These are phyloP conservation scores for Trichoderma arundinaceum DNA, from an alignment of 2,329 filamentous ascomycete genomes.

Conservation along the genomic window DNA sequence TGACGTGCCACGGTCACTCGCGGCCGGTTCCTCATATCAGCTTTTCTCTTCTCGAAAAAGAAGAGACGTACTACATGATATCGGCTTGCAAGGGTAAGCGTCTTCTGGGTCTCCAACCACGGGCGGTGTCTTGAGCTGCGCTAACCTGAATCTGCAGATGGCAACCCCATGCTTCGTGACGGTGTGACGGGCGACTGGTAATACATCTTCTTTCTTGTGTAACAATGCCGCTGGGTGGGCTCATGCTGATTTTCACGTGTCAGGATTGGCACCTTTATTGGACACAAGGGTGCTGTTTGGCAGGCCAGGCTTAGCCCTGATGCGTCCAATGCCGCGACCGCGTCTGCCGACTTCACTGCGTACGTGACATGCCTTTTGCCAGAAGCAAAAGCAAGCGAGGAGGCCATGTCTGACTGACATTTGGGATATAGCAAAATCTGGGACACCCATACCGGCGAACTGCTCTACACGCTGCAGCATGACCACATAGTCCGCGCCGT, in stretches of 20 bases:
- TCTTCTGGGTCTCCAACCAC: neutral
- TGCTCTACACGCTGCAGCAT: constrained; percentile 84
- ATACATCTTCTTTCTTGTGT: constrained; percentile 35
- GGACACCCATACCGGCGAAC: constrained; percentile 94
- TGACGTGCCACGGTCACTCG: constrained; percentile 95
- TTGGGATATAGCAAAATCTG: constrained; percentile 76
- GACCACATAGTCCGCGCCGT: constrained; percentile 94
- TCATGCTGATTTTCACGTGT: constrained; percentile 8
- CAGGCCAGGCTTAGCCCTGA: constrained; percentile 90
- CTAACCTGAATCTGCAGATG: constrained; percentile 64
- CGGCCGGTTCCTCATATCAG: constrained; percentile 88
- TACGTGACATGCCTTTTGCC: constrained; percentile 51
- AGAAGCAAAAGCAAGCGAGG: neutral
- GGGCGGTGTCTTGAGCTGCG: constrained; percentile 19
- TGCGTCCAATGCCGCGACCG: constrained; percentile 86
- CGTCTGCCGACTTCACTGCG: constrained; percentile 95
- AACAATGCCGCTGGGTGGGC: neutral
- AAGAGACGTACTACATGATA: constrained; percentile 88
- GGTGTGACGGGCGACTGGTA: constrained; percentile 94
- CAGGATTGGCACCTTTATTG: constrained; percentile 97
- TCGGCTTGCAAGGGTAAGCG: constrained; percentile 85
- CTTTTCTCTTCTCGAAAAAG: constrained; percentile 83
- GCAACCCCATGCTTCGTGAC: constrained; percentile 97
- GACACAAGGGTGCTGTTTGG: constrained; percentile 98
- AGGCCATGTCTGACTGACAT: too few relatives aligned